Base-by-base conservation (phyloP, 805 yeast genomes). In the Ogataea chonburiensis region DNA sequence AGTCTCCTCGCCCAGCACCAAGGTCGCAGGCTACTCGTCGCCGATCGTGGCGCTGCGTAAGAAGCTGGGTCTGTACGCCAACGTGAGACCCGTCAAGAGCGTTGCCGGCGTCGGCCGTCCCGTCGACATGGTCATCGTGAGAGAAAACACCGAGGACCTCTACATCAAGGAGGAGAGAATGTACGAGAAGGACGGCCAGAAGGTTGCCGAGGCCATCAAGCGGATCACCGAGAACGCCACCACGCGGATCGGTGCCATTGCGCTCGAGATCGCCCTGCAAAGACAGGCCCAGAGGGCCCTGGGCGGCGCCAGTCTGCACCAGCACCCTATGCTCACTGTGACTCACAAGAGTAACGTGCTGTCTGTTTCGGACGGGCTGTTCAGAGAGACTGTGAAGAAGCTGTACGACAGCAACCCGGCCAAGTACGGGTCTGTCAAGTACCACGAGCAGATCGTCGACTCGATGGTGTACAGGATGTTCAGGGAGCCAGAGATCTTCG, bases 381-480 rank as follows among this genome's bases (percentile, higher is more conserved):
- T 93, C 81, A 80, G 98, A 61, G 98, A 93, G 71, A 77, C 93
- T 24, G 73, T 83, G 53, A 73, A 73, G 52, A 64, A 66, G 43
- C 76, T 79, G 30, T 82, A 77, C 61, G 68, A 73, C 46, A 68
- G 75, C 40, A 72, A 80, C 63, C 66, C 66, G 35, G 79, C 69
- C 24, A 67, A 70, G 53, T 89, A 75, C 63, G 70, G 70, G 21
- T 59, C 75, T 8, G 71, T 93, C 40, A 73, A 69, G 29, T 75
- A 86, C 64, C 85, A 85, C 61, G 98, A 93, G 70, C 98, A 93
- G 71, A 91, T 93, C 62, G 98, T 93, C 29, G 98, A 93, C 70
- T 89, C 97, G 10, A 93, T 93, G 98, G 98, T 93, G 40, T 93
- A 93, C 79, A 78, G 96, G 65, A 79, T 93, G 93, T 93, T 93